phyloP scores from a whole-genome alignment of 768 basidiomycete genomes.

The Panus rudis region DNA sequence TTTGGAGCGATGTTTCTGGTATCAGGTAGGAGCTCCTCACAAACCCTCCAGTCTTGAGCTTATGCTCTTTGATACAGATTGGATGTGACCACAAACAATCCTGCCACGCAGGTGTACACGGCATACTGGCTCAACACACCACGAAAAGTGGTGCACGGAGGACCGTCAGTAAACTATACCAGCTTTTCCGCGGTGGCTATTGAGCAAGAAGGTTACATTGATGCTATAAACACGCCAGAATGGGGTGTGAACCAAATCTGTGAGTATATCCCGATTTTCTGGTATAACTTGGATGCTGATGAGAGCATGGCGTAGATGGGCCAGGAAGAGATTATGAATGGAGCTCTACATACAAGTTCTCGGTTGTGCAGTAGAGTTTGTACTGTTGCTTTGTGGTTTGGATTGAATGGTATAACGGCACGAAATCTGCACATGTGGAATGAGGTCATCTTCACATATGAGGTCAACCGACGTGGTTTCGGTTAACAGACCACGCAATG shows the following conservation, averaged over 20 bases:
- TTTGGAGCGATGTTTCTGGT: constrained; percentile 44
- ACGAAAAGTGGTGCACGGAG: constrained; percentile 43
- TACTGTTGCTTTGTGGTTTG: too few relatives aligned
- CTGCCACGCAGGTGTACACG: constrained; percentile 45
- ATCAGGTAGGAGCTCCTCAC: constrained; percentile 30
- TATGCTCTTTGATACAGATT: constrained; percentile 24
- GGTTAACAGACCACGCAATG: too few relatives aligned
- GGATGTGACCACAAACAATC: constrained; percentile 44
- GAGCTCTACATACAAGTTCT: constrained; percentile 43
- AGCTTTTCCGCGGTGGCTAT: constrained; percentile 41
- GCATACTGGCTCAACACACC: constrained; percentile 38
- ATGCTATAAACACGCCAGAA: constrained; percentile 50
- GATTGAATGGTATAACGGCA: too few relatives aligned
- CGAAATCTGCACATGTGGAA: too few relatives aligned
- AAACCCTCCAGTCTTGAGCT: not conserved
- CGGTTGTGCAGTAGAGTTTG: constrained; percentile 23
- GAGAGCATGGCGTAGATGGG: constrained; percentile 24
- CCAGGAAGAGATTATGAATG: constrained; percentile 38
- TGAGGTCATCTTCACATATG: too few relatives aligned
- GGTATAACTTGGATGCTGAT: not conserved
- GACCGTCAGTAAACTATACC: constrained; percentile 34
- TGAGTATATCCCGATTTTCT: constrained; percentile 21
- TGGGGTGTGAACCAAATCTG: constrained; percentile 49
- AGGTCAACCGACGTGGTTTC: too few relatives aligned
- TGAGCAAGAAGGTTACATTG: constrained; percentile 47